These are phyloP conservation scores for Calonectria pauciramosa DNA, from an alignment of 2,329 filamentous ascomycete genomes.

Conservation along the genomic window DNA sequence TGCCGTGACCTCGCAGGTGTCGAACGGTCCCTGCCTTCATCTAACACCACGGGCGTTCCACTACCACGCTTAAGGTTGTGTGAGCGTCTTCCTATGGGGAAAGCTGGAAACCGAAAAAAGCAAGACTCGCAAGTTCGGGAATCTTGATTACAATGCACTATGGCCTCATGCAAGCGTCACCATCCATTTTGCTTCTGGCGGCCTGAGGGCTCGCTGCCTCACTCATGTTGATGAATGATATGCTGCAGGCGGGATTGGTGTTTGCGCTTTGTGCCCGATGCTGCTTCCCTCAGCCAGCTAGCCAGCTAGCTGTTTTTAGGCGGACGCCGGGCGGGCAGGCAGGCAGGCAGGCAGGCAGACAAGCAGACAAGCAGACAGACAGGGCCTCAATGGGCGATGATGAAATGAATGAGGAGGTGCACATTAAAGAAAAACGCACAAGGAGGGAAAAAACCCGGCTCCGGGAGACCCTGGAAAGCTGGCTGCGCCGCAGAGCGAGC, in stretches of 20 bases:
- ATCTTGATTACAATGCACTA: conserved; percentile 33
- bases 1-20: neutral
- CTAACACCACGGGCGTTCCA: conserved; percentile 6
- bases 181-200: conserved; percentile 34
- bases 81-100: conserved; percentile 13
- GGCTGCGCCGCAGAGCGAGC: conserved; percentile 10
- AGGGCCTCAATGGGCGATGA: neutral
- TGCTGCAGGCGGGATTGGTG: neutral
- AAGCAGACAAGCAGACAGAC: neutral
- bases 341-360: neutral
- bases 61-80: neutral
- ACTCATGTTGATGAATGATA: neutral
- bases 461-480: neutral
- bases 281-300: conserved; percentile 2
- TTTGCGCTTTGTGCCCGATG: conserved; percentile 15
- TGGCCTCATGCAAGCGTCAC: conserved; percentile 47
- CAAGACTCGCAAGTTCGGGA: conserved; percentile 16
- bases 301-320: neutral
- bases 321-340: neutral
- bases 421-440: neutral
- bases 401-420: conserved; percentile 6
- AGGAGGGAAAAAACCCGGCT: neutral
- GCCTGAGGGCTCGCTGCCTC: neutral
- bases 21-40: conserved; percentile 13
- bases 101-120: conserved; percentile 21